These are phyloP conservation scores for Danielia oregonensis DNA, from an alignment of 805 yeast genomes.

Conservation along the genomic window DNA sequence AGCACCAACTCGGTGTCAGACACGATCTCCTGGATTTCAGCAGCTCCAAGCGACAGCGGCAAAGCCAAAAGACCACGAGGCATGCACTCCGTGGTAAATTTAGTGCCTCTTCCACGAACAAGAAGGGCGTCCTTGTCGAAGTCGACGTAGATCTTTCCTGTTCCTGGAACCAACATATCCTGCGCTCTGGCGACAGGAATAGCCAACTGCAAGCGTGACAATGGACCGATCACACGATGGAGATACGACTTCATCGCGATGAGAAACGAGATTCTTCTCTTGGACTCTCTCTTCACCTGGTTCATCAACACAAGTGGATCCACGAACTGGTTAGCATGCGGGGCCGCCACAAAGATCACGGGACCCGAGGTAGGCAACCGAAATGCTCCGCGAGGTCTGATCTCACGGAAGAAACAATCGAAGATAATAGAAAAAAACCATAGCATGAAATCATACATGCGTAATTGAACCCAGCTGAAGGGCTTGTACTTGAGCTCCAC, in stretches of 20 bases:
- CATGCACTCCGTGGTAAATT: conserved; percentile 60
- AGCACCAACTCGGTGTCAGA: conserved; percentile 70
- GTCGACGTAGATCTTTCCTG: conserved; percentile 62
- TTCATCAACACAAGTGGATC: conserved; percentile 79
- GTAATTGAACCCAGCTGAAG: conserved; percentile 10
- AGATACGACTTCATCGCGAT: conserved; percentile 80
- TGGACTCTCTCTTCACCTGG: conserved; percentile 64
- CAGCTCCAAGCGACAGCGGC: conserved; percentile 74
- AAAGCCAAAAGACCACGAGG: conserved; percentile 68
- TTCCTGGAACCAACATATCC: conserved; percentile 67
- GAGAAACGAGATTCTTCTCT: conserved; percentile 71
- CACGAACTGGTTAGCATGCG: conserved; percentile 95
- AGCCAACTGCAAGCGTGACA: conserved; percentile 72
- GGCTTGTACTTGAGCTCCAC: conserved; percentile 11
- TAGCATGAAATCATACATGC: conserved; percentile 46
- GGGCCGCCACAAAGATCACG: conserved; percentile 90
- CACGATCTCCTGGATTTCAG: conserved; percentile 61
- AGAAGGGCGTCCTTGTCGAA: conserved; percentile 47
- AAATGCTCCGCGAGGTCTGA: conserved; percentile 83
- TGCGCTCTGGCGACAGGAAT: conserved; percentile 94
- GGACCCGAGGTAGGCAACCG: conserved; percentile 71
- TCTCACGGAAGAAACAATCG: conserved; percentile 80
- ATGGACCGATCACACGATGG: conserved; percentile 63
- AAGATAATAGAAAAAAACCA: conserved; percentile 50
- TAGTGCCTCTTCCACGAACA: conserved; percentile 63